Base-by-base conservation (phyloP, 768 basidiomycete genomes). In the Crassisporium funariophilum region DNA sequence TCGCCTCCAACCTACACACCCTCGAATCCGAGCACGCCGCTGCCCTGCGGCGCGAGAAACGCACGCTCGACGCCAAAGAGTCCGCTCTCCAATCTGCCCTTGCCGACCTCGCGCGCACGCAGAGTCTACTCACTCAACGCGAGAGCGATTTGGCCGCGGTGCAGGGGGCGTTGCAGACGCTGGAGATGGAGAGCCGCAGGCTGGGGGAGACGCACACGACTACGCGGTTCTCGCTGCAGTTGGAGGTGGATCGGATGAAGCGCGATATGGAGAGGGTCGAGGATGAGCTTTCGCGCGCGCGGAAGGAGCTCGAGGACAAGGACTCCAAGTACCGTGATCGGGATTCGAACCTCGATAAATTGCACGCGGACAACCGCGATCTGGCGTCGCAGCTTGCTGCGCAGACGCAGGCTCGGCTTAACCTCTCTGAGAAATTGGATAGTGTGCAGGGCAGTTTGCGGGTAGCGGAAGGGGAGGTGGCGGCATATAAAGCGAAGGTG, bases 401-500 rank as follows among this genome's bases (percentile, higher is more conserved):
- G 8, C 91, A 94, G 65, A 90, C 89, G 0, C 95, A 98, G 64
- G 86, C 91, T 11, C 72, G 89, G 45, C 70, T 98, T 42, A 90
- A 94, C 55, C 64, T 93, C 4, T 79, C 87, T 1, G 95, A 98
- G 69, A 95, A 93, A 76, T 73, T 97, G n/a, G 94, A 97, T 57
- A 56, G 59, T 0, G 74, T 81, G 2, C 83, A 88, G 56, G 73
- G 77, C 20, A 74, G 63, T 46, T 65, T 91, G 47, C 84, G 79
- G 65, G 68, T 73, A 1, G 77, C 84, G 0, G 94, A 98, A 58
- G 66, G 69, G 0, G 94, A 98, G 50, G 68, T 84, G 6, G 68
- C 71, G 2, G 65, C 62, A 1, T 74, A 84, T 34, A 85, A 84
- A 39, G 67, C 79, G 2, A 82, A 82, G 40, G 75, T 86, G 3